These are phyloP conservation scores for Linderina pennispora DNA, from an alignment of 192 early-diverging fungal genomes.

Conservation along the genomic window DNA sequence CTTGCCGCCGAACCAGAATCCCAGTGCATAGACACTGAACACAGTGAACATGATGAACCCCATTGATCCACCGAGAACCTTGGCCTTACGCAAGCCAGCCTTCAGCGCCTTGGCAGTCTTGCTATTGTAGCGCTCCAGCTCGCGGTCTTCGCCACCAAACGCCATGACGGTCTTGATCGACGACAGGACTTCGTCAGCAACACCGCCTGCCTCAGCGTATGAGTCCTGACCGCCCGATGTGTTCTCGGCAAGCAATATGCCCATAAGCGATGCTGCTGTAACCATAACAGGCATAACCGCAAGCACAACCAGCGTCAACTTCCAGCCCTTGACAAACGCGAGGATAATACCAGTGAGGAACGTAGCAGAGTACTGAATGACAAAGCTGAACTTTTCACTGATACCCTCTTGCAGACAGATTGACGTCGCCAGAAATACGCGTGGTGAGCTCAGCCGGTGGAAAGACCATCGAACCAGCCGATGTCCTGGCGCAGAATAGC, in stretches of 20 bases:
- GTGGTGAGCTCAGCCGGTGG: slow-evolving; percentile 80
- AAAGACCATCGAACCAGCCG: slow-evolving; percentile 77
- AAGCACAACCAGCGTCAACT: slow-evolving; percentile 74
- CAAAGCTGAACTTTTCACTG: slow-evolving; percentile 74
- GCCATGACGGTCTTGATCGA: slow-evolving; percentile 84
- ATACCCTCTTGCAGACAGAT: slow-evolving; percentile 85
- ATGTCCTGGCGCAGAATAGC: slow-evolving; percentile 82
- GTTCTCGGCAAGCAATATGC: slow-evolving; percentile 44
- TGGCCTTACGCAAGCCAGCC: slow-evolving; percentile 57
- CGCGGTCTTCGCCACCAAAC: slow-evolving; percentile 74
- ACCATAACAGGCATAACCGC: slow-evolving; percentile 71
- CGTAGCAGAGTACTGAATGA: slow-evolving; percentile 54
- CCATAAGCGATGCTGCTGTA: slow-evolving; percentile 49
- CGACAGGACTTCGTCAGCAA: slow-evolving; percentile 80
- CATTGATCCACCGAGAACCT: slow-evolving; percentile 57
- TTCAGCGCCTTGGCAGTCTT: slow-evolving; percentile 58
- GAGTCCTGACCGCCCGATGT: slow-evolving; percentile 52
- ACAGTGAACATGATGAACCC: slow-evolving; percentile 71
- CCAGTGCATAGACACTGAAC: slow-evolving; percentile 70
- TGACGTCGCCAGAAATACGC: slow-evolving; percentile 79
- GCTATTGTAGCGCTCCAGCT: slow-evolving; percentile 53
- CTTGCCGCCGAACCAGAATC: slow-evolving; percentile 77
- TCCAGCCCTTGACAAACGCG: slow-evolving; percentile 78
- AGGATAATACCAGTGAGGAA: slow-evolving; percentile 72
- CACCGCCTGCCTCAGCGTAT: slow-evolving; percentile 77